Evolutionary conservation across 352 stramenopile species (phyloP), one percentile per base, ranked within the genome.

Genomic region (Globisporangium parvum): DNA sequence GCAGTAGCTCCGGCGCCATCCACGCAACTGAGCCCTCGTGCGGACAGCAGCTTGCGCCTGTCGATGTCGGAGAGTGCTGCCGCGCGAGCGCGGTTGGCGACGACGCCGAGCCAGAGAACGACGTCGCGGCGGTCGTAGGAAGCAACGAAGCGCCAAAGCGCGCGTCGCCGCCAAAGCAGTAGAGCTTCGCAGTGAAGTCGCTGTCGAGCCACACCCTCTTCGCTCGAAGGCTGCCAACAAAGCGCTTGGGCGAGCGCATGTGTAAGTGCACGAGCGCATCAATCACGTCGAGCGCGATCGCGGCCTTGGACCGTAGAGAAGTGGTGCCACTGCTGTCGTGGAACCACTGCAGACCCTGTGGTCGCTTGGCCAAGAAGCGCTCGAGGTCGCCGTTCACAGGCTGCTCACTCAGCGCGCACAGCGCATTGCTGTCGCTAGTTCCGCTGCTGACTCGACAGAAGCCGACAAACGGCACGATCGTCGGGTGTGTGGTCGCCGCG

Each of bases 251-350:
- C 28, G 65, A 60, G 17, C 86, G 50, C 37, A 75, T 75, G 67
- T 92, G 81, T 54, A 92, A 53, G 58, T 88, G 87, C 55, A 85
- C 79, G 28, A 92, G 67, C 21, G 70, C 77, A 42, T 89, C 76
- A 14, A 77, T 66, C 2, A 92, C 63, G 54, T 90, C 75, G 54
- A 88, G 77, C 5, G 79, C 81, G 55, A 85, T 77, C 54, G 87
- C 71, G 47, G 75, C 82, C 65, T 90, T 92, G 24, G 77, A 49
- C 42, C 31, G 31, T 6, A 37, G 31, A 37, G 1, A 1, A 1
- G 31, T 85, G 77, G 6, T 55, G 61, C 33, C 67, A 47, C 1
- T 37, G 9, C 62, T 63, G 3, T 21, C 26, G 21, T 67, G 53
- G 50, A 79, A 68, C 67, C 69, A 78, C 5, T 66, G 54, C 21